Conservation (phyloP, 2,329 filamentous ascomycete genomes). For the Leptographium wingfieldii region DNA sequence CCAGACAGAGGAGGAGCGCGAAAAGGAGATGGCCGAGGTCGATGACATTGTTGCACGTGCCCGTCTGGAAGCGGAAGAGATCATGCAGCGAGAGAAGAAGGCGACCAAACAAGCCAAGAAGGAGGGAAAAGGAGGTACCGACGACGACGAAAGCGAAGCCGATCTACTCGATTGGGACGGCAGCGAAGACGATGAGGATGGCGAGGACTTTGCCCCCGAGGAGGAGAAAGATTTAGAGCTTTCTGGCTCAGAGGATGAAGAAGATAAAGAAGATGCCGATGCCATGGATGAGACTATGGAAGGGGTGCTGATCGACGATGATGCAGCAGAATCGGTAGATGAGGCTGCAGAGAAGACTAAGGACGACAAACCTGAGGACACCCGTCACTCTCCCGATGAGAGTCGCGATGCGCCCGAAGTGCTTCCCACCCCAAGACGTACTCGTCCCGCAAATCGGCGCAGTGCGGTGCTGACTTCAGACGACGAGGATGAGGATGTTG, state of each 20-base stretch:
- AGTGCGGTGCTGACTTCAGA: constrained; percentile 42
- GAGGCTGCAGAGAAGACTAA: constrained; percentile 22
- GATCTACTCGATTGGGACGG: constrained; percentile 12
- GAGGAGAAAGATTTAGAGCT: constrained; percentile 11
- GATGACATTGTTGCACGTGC: constrained; percentile 84
- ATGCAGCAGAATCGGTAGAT: constrained; percentile 13
- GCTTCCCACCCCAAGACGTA: constrained; percentile 5
- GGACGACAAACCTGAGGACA: constrained; percentile 16
- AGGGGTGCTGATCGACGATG: constrained; percentile 9
- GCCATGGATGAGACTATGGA: constrained; percentile 18
- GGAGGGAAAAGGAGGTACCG: constrained; percentile 28
- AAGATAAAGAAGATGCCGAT: constrained; percentile 1
- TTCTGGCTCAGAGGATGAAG: constrained; percentile 12
- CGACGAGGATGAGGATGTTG: constrained; percentile 49
- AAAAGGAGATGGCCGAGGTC: constrained; percentile 67
- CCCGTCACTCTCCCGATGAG: not conserved
- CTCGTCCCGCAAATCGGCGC: constrained; percentile 36
- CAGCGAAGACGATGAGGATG: constrained; percentile 29
- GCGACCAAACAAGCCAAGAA: constrained; percentile 53
- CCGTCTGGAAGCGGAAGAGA: constrained; percentile 63
- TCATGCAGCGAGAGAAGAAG: constrained; percentile 65
- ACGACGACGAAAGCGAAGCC: constrained; percentile 33
- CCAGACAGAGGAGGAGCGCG: constrained; percentile 76
- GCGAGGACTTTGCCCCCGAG: constrained; percentile 2
- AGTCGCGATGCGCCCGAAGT: not conserved